These are phyloP conservation scores for Starmera pachycereana DNA, from an alignment of 805 yeast genomes.

Conservation along the genomic window DNA sequence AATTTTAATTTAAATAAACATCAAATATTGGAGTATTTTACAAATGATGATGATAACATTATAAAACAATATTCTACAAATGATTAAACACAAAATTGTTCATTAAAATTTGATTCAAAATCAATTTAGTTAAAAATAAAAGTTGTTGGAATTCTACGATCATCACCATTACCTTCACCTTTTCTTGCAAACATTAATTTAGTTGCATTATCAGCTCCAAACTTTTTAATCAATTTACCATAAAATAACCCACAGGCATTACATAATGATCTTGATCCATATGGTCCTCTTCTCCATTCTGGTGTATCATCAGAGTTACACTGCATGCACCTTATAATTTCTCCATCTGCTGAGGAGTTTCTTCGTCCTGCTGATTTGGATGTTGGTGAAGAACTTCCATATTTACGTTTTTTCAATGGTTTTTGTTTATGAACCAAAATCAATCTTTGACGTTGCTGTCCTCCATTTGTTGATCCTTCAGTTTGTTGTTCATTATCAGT, in stretches of 20 bases:
- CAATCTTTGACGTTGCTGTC: too few species aligned
- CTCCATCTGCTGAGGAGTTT: neutral
- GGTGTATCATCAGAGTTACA: conserved; percentile 74
- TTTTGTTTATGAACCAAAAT: too few species aligned
- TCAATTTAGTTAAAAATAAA: neutral
- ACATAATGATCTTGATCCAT: conserved; percentile 72
- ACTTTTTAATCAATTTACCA: conserved; percentile 44
- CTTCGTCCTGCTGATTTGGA: too few species aligned
- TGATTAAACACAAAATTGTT: neutral
- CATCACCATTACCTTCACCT: conserved; percentile 16
- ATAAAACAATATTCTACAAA: neutral
- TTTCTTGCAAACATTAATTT: conserved; percentile 14
- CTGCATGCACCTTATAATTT: conserved; percentile 38
- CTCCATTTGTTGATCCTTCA: too few species aligned
- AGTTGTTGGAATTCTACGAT: conserved; percentile 16
- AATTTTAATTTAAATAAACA: conserved; percentile 39
- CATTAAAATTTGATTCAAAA: neutral
- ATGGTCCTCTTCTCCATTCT: conserved; percentile 90
- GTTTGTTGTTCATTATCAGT: too few species aligned
- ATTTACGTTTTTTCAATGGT: too few species aligned
- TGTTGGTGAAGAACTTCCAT: too few species aligned
- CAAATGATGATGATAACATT: conserved; percentile 1
- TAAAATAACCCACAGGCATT: conserved; percentile 87
- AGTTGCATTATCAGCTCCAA: conserved; percentile 26
- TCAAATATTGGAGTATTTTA: conserved; percentile 31